Evolutionary conservation across 1,139 yeast genomes (phyloP), one percentile per base, ranked within the genome.

Genomic region (Diutina pseudorugosa): DNA sequence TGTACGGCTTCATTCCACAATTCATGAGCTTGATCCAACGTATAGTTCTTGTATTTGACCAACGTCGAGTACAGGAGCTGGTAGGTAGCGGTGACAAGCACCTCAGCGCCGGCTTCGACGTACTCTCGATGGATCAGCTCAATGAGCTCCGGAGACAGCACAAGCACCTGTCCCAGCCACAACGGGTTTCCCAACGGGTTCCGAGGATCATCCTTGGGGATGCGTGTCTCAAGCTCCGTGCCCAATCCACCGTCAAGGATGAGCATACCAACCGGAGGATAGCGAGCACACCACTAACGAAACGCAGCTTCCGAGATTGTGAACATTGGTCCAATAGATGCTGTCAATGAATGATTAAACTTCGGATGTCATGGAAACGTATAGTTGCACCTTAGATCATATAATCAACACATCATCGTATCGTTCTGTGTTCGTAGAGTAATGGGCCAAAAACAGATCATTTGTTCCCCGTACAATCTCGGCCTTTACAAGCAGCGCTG

Each of bases 141-240:
- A 47, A 58, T 52, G 47, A 52, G 52, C 2, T 54, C 51, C 4
- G 60, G 59, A 43, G 55, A 55, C 5, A 51, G 54, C 42, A 58
- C 49, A 42, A 83, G 68, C 0, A 79, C 76, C 53, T 71, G 64
- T 0, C 85, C 83, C 1, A 87, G 79, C 93, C 91, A 85, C 18
- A 84, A 67, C 4, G 73, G 72, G 51, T 51, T 19, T 11, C 49
- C 49, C 18, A 45, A 18, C 16, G 49, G 49, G 49, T 18, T 25
- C 4, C 27, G 19, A 6, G 36, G 36, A 12, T 45, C 49, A 25
- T 45, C 49, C 12, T 18, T 25, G 4, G 36, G 20, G 21, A 45
- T 27, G n/a, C 20, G 16, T n/a, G 25, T 27, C 30, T 45, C 49
- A 4, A 45, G 19, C 18, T 25, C 20, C 36, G 49, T 45, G 6